Percentiles rank a stretch among this genome's conserved stretches.
These are phyloP conservation scores for Volvariella volvacea DNA, from an alignment of 1,284 basidiomycete species.

Conservation along the genomic window DNA sequence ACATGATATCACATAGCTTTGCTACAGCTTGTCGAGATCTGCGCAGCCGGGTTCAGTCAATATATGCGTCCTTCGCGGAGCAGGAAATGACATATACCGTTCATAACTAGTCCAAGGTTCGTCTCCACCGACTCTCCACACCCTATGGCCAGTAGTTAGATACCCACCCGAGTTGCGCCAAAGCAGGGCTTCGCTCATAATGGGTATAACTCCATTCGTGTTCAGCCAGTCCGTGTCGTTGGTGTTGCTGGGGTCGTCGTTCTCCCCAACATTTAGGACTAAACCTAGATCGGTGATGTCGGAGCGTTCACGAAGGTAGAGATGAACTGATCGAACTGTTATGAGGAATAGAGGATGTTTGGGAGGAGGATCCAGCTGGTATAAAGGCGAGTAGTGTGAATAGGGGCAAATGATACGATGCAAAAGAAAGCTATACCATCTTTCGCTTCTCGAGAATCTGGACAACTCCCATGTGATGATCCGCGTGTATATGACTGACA, in stretches of 20 bases:
- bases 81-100: slow-evolving; percentile 19
- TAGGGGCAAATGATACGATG: no score
- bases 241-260: background rate
- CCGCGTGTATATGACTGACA: slow-evolving; percentile 88
- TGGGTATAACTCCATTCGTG: slow-evolving; percentile 43
- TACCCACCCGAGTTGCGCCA: slow-evolving; percentile 34
- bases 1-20: slow-evolving; percentile 44
- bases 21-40: slow-evolving; percentile 33
- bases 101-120: slow-evolving; percentile 37
- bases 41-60: background rate
- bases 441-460: slow-evolving; percentile 71
- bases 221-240: slow-evolving; percentile 25
- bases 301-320: slow-evolving; percentile 61
- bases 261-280: no score
- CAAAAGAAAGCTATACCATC: slow-evolving; percentile 42
- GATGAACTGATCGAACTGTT: slow-evolving; percentile 44
- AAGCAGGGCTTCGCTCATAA: slow-evolving; percentile 52
- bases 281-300: slow-evolving; percentile 66
- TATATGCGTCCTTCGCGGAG: no score
- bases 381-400: no score
- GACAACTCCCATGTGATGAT: slow-evolving; percentile 86
- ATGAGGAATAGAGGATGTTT: slow-evolving; percentile 66
- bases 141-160: slow-evolving; percentile 23
- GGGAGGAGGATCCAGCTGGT: slow-evolving; percentile 59
- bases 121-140: slow-evolving; percentile 32